Evolutionary conservation across 148 eudicot genomes (phyloP), one percentile per base, ranked within the genome.

Genomic region (Vaccinium corymbosum): DNA sequence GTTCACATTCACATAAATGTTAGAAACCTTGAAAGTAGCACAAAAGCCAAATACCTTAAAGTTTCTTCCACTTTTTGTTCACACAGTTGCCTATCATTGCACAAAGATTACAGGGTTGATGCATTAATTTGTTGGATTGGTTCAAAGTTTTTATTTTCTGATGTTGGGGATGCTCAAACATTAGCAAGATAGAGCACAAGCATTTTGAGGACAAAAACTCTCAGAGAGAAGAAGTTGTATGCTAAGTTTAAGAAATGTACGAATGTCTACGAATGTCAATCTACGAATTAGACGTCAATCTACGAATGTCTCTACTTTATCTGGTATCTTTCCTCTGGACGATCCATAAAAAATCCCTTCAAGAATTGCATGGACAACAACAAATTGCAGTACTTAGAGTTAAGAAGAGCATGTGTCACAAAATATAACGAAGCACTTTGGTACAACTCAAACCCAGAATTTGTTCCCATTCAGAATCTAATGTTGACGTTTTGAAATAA

Each of bases 311-410:
- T 90, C 90, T 83, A 97, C 93, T 84, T 93, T 93, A 17, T 94
- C 94, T 2, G 92, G 91, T 50, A 92, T 94, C 86, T 89, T 94
- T 42, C 97, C 97, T 38, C 98, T 88, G 25, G 98, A 92, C 76
- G 90, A 84, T 83, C 91, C 98, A 90, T 97, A 96, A n/a, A 97
- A 93, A 86, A 96, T 92, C 57, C 92, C 94, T 84, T 89, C 91
- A 32, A 95, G 89, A 84, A 95, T 97, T 95, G 83, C 83, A 91
- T 73, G 78, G n/a, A 75, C 62, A 78, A 76, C 59, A 78, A 72
- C 83, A 50, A 84, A 55, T 59, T 14, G 52, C 52, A 4, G 57
- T 48, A 70, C 7, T 27, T 22, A 62, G 20, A 62, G 22, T 19
- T 46, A 38, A 15, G 29, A 25, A 35, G 38, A 35, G 38, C 38